phyloP scores from a whole-genome alignment of 169 alveolate genomes.

The Plasmodium fragile region DNA sequence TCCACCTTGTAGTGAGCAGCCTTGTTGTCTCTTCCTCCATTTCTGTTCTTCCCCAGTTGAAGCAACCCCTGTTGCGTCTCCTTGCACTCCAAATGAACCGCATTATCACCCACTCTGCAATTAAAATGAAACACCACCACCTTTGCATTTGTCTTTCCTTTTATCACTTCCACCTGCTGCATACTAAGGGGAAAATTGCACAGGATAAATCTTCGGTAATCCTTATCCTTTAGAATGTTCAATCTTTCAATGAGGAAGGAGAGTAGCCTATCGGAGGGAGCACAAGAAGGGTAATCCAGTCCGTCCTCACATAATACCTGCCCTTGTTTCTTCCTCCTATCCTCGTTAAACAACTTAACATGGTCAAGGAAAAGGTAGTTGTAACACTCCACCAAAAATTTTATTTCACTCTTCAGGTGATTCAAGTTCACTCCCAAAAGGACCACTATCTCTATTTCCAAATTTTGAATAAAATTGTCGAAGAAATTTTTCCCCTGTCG shows the following conservation, averaged over 20 bases:
- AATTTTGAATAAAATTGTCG: conserved; percentile 4
- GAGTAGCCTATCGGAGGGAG: neutral
- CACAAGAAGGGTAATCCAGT: neutral
- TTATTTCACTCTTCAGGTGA: neutral
- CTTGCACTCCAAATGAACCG: neutral
- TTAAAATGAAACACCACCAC: conserved; percentile 24
- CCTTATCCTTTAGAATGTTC: neutral
- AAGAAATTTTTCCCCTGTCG: conserved; percentile 31
- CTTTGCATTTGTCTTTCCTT: conserved; percentile 1
- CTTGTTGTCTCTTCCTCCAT: neutral
- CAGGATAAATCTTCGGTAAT: conserved; percentile 32
- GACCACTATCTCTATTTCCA: conserved; percentile 24
- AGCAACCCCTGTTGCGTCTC: neutral
- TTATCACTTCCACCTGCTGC: conserved; percentile 17
- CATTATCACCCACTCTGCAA: neutral
- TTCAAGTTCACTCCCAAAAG: conserved; percentile 28
- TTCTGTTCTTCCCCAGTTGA: neutral
- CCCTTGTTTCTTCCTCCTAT: neutral
- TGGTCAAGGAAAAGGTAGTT: conserved; percentile 42
- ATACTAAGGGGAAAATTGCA: conserved; percentile 20
- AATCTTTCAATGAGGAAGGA: conserved; percentile 41
- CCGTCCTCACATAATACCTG: neutral
- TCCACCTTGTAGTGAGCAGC: neutral
- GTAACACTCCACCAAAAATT: conserved; percentile 10
- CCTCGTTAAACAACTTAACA: conserved; percentile 2